phyloP scores from a whole-genome alignment of 768 basidiomycete species.

The Hypholoma sublateritium region DNA sequence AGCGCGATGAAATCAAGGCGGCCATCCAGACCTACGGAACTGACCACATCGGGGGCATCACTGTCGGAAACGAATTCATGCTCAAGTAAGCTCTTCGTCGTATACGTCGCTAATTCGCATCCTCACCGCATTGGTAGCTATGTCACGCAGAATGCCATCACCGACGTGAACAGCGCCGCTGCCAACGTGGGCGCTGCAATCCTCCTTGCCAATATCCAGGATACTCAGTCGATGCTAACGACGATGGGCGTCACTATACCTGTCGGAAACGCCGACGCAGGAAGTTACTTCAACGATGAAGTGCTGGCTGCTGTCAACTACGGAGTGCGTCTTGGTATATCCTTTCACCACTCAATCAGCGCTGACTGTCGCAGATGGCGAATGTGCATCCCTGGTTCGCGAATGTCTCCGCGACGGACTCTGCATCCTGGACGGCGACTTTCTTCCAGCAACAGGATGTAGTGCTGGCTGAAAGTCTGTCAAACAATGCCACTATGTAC shows the following conservation, averaged over 20 bases:
- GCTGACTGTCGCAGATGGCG: constrained; percentile 53
- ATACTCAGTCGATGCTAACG: constrained; percentile 57
- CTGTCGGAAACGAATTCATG: constrained; percentile 92
- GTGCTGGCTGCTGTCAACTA: constrained; percentile 68
- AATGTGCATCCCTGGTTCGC: constrained; percentile 97
- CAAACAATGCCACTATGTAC: constrained; percentile 78
- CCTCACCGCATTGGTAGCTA: constrained; percentile 42
- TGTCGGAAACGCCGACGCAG: constrained; percentile 85
- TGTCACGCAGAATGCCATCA: constrained; percentile 47
- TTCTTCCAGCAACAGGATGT: constrained; percentile 80
- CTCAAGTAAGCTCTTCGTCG: constrained; percentile 50
- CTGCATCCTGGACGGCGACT: constrained; percentile 77
- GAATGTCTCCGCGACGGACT: constrained; percentile 61
- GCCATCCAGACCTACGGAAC: constrained; percentile 80
- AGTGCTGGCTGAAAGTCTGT: constrained; percentile 46
- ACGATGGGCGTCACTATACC: constrained; percentile 59
- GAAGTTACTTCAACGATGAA: constrained; percentile 75
- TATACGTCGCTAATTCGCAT: not conserved
- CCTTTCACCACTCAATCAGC: not conserved
- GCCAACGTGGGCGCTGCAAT: constrained; percentile 65
- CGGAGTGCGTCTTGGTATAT: constrained; percentile 46
- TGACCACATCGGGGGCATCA: constrained; percentile 74
- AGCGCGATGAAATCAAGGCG: constrained; percentile 62
- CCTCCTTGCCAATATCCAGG: constrained; percentile 64
- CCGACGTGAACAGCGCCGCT: constrained; percentile 54